Base-by-base conservation (phyloP, 2,329 filamentous ascomycete species). In the Colletotrichum higginsianum region DNA sequence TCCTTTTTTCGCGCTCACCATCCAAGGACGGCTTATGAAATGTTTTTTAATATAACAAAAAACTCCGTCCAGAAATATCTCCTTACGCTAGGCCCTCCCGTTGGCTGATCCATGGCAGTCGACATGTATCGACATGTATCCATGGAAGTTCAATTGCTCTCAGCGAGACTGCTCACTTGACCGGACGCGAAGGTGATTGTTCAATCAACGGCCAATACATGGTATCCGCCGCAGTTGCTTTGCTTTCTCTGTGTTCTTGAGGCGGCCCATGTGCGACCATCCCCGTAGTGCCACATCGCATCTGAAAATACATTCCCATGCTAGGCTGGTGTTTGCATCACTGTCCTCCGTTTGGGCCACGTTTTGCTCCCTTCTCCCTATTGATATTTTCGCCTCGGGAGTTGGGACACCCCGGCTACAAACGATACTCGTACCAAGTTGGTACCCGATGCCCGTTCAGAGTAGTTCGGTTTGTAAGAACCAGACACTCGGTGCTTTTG, bases 281-380 rank as follows among this genome's bases (percentile, higher is more conserved):
- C 53, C 53, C 50, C 35, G 8, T 35, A 23, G 35, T 56, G 55
- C 44, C 42, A 35, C 57, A 66, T 61, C 26, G 60, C 35, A 56
- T 71, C 61, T 66, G 49, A 71, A 66, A 71, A 60, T 30, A 44
- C 46, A 57, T 72, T 71, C 49, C 49, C 61, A 35, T 50, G 30
- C 66, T 23, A 49, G 49, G 35, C 50, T 26, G 61, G 61, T 65
- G 61, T 61, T 53, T 61, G 55, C 55, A 57, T 61, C 21, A 65
- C 53, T 61, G 35, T 56, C 44, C 23, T 23, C 44, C 57, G 35
- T 53, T 50, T 50, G 49, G 55, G 16, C 49, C 66, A 50, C 35
- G 67, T 71, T 52, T 57, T 56, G 49, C 56, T 65, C 46, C 21
- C 42, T 61, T 15, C 46, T 61, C 16, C 46, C 12, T 56, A 12